These are phyloP conservation scores for Eucalyptus curtisii DNA, from an alignment of 345 rosid genomes.

Conservation along the genomic window DNA sequence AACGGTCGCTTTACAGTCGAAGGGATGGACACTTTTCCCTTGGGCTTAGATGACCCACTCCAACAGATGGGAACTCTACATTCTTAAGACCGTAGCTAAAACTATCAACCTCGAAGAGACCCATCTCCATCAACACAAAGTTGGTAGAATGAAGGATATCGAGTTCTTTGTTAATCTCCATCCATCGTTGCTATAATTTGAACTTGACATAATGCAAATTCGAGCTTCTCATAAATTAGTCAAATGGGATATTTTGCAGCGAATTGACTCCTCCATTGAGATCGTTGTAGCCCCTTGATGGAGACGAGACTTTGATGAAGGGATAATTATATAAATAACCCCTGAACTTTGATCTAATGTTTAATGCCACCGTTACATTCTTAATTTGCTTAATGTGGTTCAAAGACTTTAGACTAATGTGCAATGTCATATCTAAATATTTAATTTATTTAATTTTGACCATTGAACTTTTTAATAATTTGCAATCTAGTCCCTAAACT, in stretches of 20 bases:
- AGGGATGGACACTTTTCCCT: background rate
- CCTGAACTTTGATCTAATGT: background rate
- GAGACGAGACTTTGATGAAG: background rate
- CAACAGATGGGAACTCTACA: background rate
- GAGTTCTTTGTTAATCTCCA: background rate
- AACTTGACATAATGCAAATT: background rate
- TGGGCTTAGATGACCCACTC: background rate
- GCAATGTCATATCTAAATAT: no score
- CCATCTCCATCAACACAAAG: background rate
- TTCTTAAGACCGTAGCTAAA: background rate
- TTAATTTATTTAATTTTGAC: no score
- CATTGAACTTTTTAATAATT: no score
- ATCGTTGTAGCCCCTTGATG: background rate
- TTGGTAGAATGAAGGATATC: background rate
- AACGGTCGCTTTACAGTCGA: background rate
- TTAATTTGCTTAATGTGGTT: background rate
- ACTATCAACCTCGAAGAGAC: background rate
- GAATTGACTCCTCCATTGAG: background rate
- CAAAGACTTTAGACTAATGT: no score
- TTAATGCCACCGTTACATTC: fast-evolving
- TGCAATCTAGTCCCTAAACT: background rate
- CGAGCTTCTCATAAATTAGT: background rate
- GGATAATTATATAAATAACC: background rate
- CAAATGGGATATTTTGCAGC: background rate
- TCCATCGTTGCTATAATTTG: background rate